phyloP scores from a whole-genome alignment of 306 rosid genomes.

The Lithocarpus polystachyus region DNA sequence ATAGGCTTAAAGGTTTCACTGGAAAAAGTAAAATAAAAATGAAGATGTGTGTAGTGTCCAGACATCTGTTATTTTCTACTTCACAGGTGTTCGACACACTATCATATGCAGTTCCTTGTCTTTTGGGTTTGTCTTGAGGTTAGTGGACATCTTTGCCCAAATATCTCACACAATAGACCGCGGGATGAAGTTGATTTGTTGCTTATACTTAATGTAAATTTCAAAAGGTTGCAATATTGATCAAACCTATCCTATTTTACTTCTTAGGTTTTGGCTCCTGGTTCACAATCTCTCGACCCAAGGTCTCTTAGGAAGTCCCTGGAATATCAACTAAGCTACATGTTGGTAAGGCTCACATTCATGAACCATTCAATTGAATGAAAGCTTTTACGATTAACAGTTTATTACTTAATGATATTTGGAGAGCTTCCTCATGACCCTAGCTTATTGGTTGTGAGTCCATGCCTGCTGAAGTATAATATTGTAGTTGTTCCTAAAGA shows the following conservation, averaged over 20 bases:
- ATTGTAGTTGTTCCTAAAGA: not conserved
- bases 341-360: not conserved
- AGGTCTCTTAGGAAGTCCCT: not conserved
- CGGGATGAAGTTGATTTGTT: not conserved
- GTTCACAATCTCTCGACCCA: not conserved
- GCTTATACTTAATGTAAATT: not conserved
- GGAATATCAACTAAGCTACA: not conserved
- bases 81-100: not conserved
- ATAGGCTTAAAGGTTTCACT: not conserved
- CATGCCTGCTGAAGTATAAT: not conserved
- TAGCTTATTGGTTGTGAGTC: not conserved
- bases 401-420: not conserved
- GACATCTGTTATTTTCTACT: not conserved
- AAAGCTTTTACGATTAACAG: not conserved
- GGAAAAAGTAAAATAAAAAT: not conserved
- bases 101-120: not conserved
- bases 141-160: not conserved
- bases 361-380: not conserved
- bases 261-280: not conserved
- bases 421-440: not conserved
- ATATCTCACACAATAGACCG: not conserved
- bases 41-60: not conserved
- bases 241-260: not conserved
- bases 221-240: not conserved
- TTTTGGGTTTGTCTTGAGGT: not conserved